Evolutionary conservation across 2,329 filamentous ascomycete species (phyloP).

Genomic region (Thielaviopsis punctulata): DNA sequence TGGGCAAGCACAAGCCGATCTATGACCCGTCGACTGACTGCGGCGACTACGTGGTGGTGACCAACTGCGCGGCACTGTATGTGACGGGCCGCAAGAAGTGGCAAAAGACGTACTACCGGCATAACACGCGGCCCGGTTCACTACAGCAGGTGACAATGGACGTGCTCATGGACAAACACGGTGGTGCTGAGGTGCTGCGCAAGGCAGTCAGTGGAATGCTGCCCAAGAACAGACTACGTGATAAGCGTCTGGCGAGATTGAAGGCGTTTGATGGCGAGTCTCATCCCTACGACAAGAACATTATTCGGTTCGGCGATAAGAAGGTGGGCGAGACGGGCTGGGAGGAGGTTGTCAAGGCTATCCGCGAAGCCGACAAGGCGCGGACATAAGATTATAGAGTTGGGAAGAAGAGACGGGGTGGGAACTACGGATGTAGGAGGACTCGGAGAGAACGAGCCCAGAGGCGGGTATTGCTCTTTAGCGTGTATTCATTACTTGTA

Average conservation of each 20-base stretch:
- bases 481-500: slow-evolving; percentile 12
- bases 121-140: slow-evolving; percentile 77
- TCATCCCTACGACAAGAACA: slow-evolving; percentile 83
- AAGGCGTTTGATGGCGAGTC: slow-evolving; percentile 91
- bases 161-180: slow-evolving; percentile 81
- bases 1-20: slow-evolving; percentile 99
- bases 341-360: slow-evolving; percentile 32
- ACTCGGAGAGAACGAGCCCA: not conserved
- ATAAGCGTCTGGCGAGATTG: slow-evolving; percentile 69
- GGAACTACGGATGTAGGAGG: not conserved
- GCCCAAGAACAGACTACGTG: slow-evolving; percentile 85
- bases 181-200: slow-evolving; percentile 76
- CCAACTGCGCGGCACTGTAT: slow-evolving; percentile 71
- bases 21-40: slow-evolving; percentile 96
- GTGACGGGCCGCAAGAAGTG: slow-evolving; percentile 81
- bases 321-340: slow-evolving; percentile 36
- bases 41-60: slow-evolving; percentile 95
- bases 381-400: slow-evolving; percentile 27
- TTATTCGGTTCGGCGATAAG: slow-evolving; percentile 54
- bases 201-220: slow-evolving; percentile 94
- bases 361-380: slow-evolving; percentile 31
- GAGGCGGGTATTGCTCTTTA: slow-evolving; percentile 1
- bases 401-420: not conserved
- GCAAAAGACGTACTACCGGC: slow-evolving; percentile 92
- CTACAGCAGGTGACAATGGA: slow-evolving; percentile 89